Base-by-base conservation (phyloP, 106 monocot species). In the Dendrobium huoshanense region DNA sequence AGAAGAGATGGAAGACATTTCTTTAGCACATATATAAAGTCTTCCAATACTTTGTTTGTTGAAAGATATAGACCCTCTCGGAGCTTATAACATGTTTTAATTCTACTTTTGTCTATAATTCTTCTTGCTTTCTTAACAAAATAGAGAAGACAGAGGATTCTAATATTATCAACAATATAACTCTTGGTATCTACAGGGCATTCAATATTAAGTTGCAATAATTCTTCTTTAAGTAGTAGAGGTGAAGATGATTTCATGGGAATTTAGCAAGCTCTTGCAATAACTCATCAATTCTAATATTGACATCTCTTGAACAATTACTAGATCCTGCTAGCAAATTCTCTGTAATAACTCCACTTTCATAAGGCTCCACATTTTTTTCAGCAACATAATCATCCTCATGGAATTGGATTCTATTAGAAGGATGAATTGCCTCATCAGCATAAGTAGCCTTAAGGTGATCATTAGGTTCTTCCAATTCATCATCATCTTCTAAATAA, bases 41-140 rank as follows among this genome's bases (percentile, higher is more conserved):
- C 76, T 25, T 89, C 75, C 67, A 83, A 55, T 48, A 85, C 45
- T 80, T 87, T 73, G 40, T 82, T 78, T 48, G 54, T 13, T 40
- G 83, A 78, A 67, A 45, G 76, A 55, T 59, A 59, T 4, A 89
- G 45, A 80, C 77, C 78, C 41, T 29, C 70, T 72, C 58, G 56
- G 70, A 80, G 77, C 27, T 79, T 80, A 13, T 70, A 22, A 31
- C 70, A 33, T 33, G 31, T 29, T 80, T n/a, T 79, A 44, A 4
- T 40, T 75, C 41, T 81, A 41, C 58, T 87, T 73, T 47, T 55
- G 49, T 72, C 77, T 75, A 48, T 72, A 17, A 4, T 74, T 74
- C 43, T 74, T 74, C 73, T 18, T 7, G 41, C 20, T 74, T 74
- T 18, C 24, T 42, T 42, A 43, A 43, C 16, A 74, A 42, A 19